These are phyloP conservation scores for Westerdykella sp. DNA, from an alignment of 2,329 filamentous ascomycete species.

Conservation along the genomic window DNA sequence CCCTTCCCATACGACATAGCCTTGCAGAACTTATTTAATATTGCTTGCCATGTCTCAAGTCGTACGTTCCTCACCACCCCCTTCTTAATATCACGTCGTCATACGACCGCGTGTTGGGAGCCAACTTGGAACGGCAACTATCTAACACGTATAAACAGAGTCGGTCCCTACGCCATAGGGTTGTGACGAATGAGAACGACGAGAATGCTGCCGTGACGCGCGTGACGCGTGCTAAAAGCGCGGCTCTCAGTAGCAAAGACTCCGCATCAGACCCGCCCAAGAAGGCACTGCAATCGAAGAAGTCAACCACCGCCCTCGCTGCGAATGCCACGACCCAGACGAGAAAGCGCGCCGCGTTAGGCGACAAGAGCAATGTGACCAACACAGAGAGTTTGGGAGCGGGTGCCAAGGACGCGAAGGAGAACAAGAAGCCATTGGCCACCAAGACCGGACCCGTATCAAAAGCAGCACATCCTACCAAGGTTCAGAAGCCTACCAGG, in stretches of 20 bases:
- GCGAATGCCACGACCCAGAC: slow-evolving; percentile 39
- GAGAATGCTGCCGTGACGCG: slow-evolving; percentile 76
- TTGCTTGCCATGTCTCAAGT: slow-evolving; percentile 49
- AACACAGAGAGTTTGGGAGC: slow-evolving; percentile 55
- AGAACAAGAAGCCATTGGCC: slow-evolving; percentile 65
- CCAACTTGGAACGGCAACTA: slow-evolving; percentile 18
- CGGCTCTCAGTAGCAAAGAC: slow-evolving; percentile 52
- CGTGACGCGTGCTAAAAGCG: slow-evolving; percentile 87
- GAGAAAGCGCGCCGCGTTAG: slow-evolving; percentile 77
- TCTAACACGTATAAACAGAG: slow-evolving; percentile 49
- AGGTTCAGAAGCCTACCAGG: slow-evolving; percentile 66
- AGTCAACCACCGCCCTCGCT: slow-evolving; percentile 33
- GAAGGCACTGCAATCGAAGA: slow-evolving; percentile 43
- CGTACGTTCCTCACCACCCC: slow-evolving; percentile 40
- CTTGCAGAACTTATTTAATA: slow-evolving; percentile 33
- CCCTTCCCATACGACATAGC: slow-evolving; percentile 22
- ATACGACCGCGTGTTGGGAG: slow-evolving; percentile 4
- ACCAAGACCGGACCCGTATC: slow-evolving; percentile 62
- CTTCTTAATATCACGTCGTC: slow-evolving; percentile 7
- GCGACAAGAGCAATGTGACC: slow-evolving; percentile 91
- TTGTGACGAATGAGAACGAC: slow-evolving; percentile 86
- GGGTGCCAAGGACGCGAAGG: slow-evolving; percentile 44
- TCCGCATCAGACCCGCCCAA: slow-evolving; percentile 52
- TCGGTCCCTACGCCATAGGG: slow-evolving; percentile 66
- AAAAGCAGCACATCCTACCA: slow-evolving; percentile 72